Percentiles rank a stretch among this genome's conserved stretches.
Conservation (phyloP, 768 basidiomycete genomes). For the Scleroderma citrinum region DNA sequence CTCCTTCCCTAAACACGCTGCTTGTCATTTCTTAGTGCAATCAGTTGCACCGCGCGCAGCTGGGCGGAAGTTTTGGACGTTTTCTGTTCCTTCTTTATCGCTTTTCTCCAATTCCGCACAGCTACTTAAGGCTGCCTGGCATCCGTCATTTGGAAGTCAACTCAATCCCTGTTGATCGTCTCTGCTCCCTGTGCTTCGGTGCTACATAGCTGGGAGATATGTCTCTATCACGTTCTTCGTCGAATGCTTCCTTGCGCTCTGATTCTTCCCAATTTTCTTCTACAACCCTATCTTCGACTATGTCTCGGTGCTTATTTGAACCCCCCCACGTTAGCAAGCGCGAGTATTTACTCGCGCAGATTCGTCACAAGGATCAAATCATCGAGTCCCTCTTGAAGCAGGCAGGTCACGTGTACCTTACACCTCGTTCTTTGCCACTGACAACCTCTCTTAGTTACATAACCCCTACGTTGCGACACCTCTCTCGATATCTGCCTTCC, state of each 20-base stretch:
- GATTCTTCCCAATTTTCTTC: conserved; percentile 29
- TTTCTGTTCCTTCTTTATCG: background rate
- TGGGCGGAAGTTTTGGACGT: conserved; percentile 5
- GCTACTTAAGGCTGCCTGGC: conserved; percentile 17
- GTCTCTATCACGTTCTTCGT: conserved; percentile 16
- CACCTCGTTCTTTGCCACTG: background rate
- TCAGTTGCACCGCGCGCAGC: conserved; percentile 10
- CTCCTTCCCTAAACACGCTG: background rate
- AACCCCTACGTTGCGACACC: conserved; percentile 79
- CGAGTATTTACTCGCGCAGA: conserved; percentile 79
- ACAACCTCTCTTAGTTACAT: conserved; percentile 37
- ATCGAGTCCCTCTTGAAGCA: conserved; percentile 84
- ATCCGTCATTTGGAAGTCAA: background rate
- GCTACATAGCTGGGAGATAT: background rate
- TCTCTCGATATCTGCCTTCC: conserved; percentile 71
- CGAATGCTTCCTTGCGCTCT: conserved; percentile 13
- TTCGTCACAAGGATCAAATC: conserved; percentile 82
- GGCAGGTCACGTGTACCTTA: conserved; percentile 31
- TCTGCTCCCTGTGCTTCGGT: background rate
- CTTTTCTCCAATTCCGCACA: background rate
- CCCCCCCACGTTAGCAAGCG: conserved; percentile 55
- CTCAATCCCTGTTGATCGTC: background rate
- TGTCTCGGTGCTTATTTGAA: conserved; percentile 18
- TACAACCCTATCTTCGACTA: conserved; percentile 33
- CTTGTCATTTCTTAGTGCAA: conserved; percentile 8